Percentiles rank a stretch among this genome's conserved stretches.
These are phyloP conservation scores for Xerocomus brunneocitrinus DNA, from an alignment of 768 basidiomycete genomes.

Conservation along the genomic window DNA sequence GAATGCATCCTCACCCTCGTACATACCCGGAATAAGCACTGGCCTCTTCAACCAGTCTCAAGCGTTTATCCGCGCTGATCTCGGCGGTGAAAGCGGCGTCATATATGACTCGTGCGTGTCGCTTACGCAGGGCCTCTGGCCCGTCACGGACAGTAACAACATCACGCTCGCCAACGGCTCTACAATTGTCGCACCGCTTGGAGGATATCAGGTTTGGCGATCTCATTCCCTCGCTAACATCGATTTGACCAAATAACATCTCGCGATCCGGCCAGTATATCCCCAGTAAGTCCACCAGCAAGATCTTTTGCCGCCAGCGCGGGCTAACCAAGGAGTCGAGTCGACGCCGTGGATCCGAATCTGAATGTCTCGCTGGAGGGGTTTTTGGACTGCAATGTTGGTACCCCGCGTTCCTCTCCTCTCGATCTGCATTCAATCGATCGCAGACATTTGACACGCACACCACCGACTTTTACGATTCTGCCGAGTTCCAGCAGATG, in stretches of 20 bases:
- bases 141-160: conserved; percentile 41
- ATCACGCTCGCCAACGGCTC: conserved; percentile 66
- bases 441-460: conserved; percentile 44
- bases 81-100: conserved; percentile 64
- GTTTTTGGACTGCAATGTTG: conserved; percentile 55
- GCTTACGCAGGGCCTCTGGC: conserved; percentile 66
- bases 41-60: conserved; percentile 35
- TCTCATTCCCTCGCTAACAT: conserved; percentile 13
- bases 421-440: not conserved
- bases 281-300: conserved; percentile 31
- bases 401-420: conserved; percentile 4
- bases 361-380: conserved; percentile 65
- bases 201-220: conserved; percentile 55
- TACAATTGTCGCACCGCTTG: conserved; percentile 51
- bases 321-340: conserved; percentile 29
- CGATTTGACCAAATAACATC: not conserved
- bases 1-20: conserved; percentile 46
- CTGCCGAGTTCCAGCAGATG: conserved; percentile 46
- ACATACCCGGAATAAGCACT: conserved; percentile 40
- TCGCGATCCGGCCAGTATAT: conserved; percentile 30
- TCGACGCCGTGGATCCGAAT: conserved; percentile 59
- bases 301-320: not conserved
- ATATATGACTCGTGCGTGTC: conserved; percentile 64
- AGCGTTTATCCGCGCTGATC: conserved; percentile 56
- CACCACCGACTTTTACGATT: conserved; percentile 52